These are phyloP conservation scores for Ephemerocybe angulata DNA, from an alignment of 768 basidiomycete species.

Conservation along the genomic window DNA sequence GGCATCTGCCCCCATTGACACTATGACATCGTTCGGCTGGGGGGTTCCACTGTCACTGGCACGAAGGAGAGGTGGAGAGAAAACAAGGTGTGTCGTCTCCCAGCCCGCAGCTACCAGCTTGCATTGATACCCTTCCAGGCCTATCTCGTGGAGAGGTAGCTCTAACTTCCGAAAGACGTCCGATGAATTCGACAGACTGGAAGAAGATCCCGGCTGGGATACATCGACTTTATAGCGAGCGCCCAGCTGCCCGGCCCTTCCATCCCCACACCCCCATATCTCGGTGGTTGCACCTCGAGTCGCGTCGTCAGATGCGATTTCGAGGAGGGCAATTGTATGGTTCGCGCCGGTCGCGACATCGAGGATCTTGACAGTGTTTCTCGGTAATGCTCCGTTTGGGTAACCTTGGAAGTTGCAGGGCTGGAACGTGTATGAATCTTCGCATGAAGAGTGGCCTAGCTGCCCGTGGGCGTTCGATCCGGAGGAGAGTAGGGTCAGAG, in stretches of 20 bases:
- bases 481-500: slow-evolving; percentile 28
- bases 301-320: slow-evolving; percentile 19
- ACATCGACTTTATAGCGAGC: slow-evolving; percentile 25
- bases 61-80: slow-evolving; percentile 28
- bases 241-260: slow-evolving; percentile 70
- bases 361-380: slow-evolving; percentile 31
- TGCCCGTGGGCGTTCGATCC: slow-evolving; percentile 57
- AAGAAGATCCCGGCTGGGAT: slow-evolving; percentile 14
- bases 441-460: slow-evolving; percentile 40
- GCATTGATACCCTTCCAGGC: slow-evolving; percentile 39
- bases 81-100: slow-evolving; percentile 79
- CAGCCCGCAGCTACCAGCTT: slow-evolving; percentile 64
- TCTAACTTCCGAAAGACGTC: slow-evolving; percentile 46
- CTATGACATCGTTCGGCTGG: slow-evolving; percentile 44
- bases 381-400: slow-evolving; percentile 28
- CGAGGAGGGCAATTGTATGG: slow-evolving; percentile 71
- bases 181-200: too few relatives aligned
- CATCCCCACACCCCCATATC: slow-evolving; percentile 78
- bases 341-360: slow-evolving; percentile 71
- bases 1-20: slow-evolving; percentile 84
- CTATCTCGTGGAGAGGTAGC: slow-evolving; percentile 33
- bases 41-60: slow-evolving; percentile 15
- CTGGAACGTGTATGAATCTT: slow-evolving; percentile 43
- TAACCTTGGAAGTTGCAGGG: slow-evolving; percentile 36
- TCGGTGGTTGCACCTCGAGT: slow-evolving; percentile 19